These are phyloP conservation scores for Puccinia horiana DNA, from an alignment of 1,284 basidiomycete species.

Conservation along the genomic window DNA sequence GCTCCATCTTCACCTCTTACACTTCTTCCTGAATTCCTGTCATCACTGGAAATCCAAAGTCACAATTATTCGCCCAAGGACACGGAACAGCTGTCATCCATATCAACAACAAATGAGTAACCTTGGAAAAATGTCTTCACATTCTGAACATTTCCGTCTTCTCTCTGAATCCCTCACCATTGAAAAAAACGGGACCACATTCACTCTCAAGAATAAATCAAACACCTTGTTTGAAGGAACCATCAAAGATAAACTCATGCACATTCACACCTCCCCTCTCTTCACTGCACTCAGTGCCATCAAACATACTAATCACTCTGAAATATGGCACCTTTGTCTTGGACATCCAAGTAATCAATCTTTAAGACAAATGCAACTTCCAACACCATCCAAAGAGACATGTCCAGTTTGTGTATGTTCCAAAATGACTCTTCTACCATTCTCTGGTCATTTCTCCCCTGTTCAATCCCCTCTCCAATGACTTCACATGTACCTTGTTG, in stretches of 20 bases:
- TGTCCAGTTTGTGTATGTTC: not conserved
- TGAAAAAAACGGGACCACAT: not conserved
- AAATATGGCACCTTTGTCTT: not conserved
- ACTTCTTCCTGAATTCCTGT: not conserved
- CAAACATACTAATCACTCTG: not conserved
- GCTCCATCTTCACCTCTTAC: not conserved
- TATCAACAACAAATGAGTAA: not conserved
- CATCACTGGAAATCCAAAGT: not conserved
- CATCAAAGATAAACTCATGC: not conserved
- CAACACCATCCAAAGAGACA: not conserved
- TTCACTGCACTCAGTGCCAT: not conserved
- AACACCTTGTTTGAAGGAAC: not conserved
- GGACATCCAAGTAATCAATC: not conserved
- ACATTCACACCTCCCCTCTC: not conserved
- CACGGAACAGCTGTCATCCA: not conserved
- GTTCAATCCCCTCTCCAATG: not conserved
- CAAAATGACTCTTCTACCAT: slow-evolving; percentile 4
- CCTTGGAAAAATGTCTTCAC: not conserved
- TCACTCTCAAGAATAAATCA: not conserved
- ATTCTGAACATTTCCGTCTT: not conserved
- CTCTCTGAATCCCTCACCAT: not conserved
- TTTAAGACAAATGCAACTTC: not conserved
- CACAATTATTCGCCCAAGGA: not conserved
- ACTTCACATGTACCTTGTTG: slow-evolving; percentile 18
- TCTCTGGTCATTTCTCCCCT: not conserved